Conservation (phyloP, 225 moss, liverwort and hornwort species). For the Antitrichia curtipendula region DNA sequence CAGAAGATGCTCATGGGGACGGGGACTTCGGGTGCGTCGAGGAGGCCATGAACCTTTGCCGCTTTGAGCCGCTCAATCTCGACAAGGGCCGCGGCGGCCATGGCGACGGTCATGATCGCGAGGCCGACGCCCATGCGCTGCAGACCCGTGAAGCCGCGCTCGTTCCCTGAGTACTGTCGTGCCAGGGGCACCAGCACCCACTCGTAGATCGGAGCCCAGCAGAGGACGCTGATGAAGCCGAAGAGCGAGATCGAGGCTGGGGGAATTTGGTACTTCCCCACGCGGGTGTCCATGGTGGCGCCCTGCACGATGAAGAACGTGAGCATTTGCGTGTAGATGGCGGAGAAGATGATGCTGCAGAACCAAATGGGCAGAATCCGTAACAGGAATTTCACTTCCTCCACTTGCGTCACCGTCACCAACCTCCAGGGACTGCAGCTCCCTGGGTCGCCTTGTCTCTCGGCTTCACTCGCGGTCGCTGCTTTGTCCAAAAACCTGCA, state of each 20-base stretch:
- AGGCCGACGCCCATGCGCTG: slow-evolving; percentile 80
- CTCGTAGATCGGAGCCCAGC: slow-evolving; percentile 70
- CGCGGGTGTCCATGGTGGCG: slow-evolving; percentile 44
- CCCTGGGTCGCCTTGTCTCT: slow-evolving; percentile 12
- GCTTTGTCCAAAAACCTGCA: slow-evolving; percentile 81
- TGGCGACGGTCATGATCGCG: slow-evolving; percentile 54
- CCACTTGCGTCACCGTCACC: slow-evolving; percentile 68
- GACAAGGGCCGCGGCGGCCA: slow-evolving; percentile 49
- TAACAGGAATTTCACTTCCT: slow-evolving; percentile 65
- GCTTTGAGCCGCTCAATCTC: slow-evolving; percentile 38
- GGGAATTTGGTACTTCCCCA: slow-evolving; percentile 47
- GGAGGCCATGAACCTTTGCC: slow-evolving; percentile 23
- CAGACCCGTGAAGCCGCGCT: slow-evolving; percentile 54
- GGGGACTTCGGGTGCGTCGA: slow-evolving; percentile 21
- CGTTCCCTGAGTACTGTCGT: slow-evolving; percentile 32
- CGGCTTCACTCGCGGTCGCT: slow-evolving; percentile 26
- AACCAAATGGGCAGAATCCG: slow-evolving; percentile 69
- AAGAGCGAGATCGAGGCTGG: slow-evolving; percentile 76
- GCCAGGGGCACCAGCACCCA: slow-evolving; percentile 59
- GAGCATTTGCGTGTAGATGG: slow-evolving; percentile 66
- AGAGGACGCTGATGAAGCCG: slow-evolving; percentile 54
- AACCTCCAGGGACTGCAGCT: slow-evolving; percentile 41
- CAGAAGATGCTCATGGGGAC: slow-evolving; percentile 84
- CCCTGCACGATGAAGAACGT: slow-evolving; percentile 78
- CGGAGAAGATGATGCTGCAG: slow-evolving; percentile 64